Evolutionary conservation across 192 early-diverging fungal genomes (phyloP).

Genomic region (Coemansia sp.): DNA sequence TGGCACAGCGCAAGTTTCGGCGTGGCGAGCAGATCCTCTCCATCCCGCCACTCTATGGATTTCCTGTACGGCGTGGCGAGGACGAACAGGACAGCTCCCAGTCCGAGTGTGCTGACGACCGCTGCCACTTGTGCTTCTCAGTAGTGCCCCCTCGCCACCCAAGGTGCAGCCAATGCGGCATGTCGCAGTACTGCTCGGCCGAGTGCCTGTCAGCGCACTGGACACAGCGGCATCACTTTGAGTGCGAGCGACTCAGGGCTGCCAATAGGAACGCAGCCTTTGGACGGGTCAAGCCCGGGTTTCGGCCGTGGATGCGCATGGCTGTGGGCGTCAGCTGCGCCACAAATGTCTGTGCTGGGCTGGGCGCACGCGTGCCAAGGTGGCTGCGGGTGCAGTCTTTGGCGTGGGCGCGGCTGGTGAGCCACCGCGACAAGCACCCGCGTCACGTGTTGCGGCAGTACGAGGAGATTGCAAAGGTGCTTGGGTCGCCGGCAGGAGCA

Average conservation of each 20-base stretch:
- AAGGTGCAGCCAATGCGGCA: slow-evolving; percentile 48
- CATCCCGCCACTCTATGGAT: slow-evolving; percentile 28
- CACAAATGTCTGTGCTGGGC: neutral
- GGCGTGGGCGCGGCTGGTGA: slow-evolving; percentile 38
- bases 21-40: slow-evolving; percentile 29
- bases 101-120: neutral
- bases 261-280: slow-evolving; percentile 5
- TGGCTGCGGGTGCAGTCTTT: slow-evolving; percentile 36
- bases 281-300: slow-evolving; percentile 27
- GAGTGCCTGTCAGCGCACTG: slow-evolving; percentile 38
- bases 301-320: slow-evolving; percentile 42
- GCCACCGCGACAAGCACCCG: slow-evolving; percentile 34
- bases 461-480: slow-evolving; percentile 29
- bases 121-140: slow-evolving; percentile 37
- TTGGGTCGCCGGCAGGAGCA: neutral
- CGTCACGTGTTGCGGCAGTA: slow-evolving; percentile 39
- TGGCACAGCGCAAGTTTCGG: slow-evolving; percentile 17
- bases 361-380: neutral
- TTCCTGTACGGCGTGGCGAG: slow-evolving; percentile 26
- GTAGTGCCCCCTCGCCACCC: slow-evolving; percentile 27
- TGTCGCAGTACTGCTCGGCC: slow-evolving; percentile 33
- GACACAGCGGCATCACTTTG: slow-evolving; percentile 32
- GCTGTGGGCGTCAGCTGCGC: slow-evolving; percentile 20
- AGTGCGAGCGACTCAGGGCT: slow-evolving; percentile 15
- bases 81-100: neutral